Percentiles rank a stretch among this genome's conserved stretches.
Conservation (phyloP, 441 rosid species). For the Gossypium lobatum region DNA sequence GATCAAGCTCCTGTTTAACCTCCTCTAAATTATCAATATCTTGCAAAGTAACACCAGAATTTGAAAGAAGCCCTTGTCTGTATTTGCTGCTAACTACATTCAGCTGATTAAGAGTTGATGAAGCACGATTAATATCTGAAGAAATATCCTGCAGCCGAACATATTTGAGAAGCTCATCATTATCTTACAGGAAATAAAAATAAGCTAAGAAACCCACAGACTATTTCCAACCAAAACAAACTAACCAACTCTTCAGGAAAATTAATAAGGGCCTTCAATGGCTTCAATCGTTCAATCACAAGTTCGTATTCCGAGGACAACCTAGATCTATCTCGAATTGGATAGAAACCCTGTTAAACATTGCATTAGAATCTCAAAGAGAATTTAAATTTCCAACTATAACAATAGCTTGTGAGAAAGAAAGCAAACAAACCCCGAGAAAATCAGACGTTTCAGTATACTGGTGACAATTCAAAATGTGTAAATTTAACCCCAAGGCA, state of each 20-base stretch:
- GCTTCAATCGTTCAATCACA: conserved; percentile 55
- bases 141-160: conserved; percentile 49
- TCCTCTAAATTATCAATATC: conserved; percentile 55
- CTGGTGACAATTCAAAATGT: conserved; percentile 96
- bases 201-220: conserved; percentile 7
- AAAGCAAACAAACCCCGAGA: conserved; percentile 70
- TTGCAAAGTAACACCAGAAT: conserved; percentile 29
- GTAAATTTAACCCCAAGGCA: conserved; percentile 50
- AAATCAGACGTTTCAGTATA: conserved; percentile 97
- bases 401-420: conserved; percentile 2
- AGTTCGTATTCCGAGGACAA: conserved; percentile 49
- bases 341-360: conserved; percentile 81
- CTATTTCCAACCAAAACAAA: conserved; percentile 10
- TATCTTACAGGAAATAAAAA: conserved; percentile 8
- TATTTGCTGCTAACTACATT: conserved; percentile 33
- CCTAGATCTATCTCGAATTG: conserved; percentile 89
- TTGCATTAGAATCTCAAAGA: conserved; percentile 10
- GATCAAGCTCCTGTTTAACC: conserved; percentile 44
- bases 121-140: conserved; percentile 61
- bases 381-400: conserved; percentile 5
- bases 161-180: not conserved
- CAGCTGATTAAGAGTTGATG: conserved; percentile 51
- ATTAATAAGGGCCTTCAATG: conserved; percentile 40
- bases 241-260: conserved; percentile 45
- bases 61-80: conserved; percentile 37